A percentile compares a stretch with the other conserved stretches of the same genome.
phyloP scores from a whole-genome alignment of 495 filamentous ascomycete genomes.

The Aspergillus nidulans region DNA sequence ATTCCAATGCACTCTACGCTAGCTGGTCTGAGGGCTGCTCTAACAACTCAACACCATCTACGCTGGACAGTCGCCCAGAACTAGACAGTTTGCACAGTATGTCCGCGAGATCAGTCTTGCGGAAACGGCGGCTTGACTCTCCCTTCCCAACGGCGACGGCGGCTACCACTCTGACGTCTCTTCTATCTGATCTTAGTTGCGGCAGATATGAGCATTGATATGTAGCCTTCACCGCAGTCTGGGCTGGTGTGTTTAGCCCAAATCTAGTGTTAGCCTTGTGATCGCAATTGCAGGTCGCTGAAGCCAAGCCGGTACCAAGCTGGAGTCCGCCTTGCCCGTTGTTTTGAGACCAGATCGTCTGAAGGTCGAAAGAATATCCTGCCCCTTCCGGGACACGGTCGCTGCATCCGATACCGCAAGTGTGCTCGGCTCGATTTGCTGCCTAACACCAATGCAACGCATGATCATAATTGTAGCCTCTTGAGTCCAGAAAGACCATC shows the following conservation, averaged over 20 bases:
- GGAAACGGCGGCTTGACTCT: not conserved
- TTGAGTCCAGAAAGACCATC: not conserved
- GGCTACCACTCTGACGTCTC: too few relatives aligned
- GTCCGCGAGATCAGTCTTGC: not conserved
- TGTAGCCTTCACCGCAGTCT: not conserved
- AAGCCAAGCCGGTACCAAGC: conserved; percentile 26
- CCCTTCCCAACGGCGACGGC: too few relatives aligned
- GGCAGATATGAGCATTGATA: not conserved
- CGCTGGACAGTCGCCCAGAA: not conserved
- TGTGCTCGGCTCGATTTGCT: not conserved
- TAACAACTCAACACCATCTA: not conserved
- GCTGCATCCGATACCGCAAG: not conserved
- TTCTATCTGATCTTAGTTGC: not conserved
- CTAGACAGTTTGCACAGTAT: not conserved
- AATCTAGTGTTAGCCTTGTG: too few relatives aligned
- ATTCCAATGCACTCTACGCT: not conserved
- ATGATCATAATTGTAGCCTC: not conserved
- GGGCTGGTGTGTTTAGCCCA: not conserved
- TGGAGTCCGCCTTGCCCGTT: conserved; percentile 36
- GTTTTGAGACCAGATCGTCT: conserved; percentile 33
- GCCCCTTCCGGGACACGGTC: not conserved
- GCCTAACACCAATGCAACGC: not conserved
- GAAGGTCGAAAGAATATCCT: not conserved
- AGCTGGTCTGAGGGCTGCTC: not conserved
- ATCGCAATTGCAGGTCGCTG: conserved; percentile 29